Evolutionary conservation across 768 basidiomycete genomes (phyloP).

Genomic region (Suillus luteus): DNA sequence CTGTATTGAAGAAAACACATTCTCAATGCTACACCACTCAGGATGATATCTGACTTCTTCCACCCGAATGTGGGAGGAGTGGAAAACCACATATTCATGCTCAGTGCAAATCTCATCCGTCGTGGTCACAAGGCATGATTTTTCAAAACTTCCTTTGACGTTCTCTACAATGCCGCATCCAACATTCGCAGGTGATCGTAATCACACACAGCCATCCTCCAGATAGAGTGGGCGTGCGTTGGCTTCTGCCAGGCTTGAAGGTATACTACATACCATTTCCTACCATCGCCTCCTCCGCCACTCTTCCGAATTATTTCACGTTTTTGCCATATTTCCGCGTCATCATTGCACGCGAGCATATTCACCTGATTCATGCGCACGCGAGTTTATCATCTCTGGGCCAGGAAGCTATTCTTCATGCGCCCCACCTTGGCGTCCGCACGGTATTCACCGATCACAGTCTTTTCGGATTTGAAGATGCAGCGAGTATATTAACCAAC

Average conservation of each 20-base stretch:
- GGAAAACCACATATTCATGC: constrained; percentile 94
- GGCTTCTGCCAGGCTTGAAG: constrained; percentile 85
- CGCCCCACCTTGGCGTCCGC: constrained; percentile 82
- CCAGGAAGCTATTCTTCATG: constrained; percentile 90
- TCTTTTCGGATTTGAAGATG: constrained; percentile 95
- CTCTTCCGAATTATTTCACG: constrained; percentile 91
- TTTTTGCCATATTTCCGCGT: constrained; percentile 90
- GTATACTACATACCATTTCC: constrained; percentile 93
- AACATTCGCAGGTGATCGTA: constrained; percentile 71
- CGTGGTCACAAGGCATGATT: constrained; percentile 78
- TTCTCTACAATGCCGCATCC: not conserved
- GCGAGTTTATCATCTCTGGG: constrained; percentile 88
- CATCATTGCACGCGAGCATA: constrained; percentile 83
- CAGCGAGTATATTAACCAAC: constrained; percentile 96
- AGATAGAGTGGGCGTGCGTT: constrained; percentile 85
- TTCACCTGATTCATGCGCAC: constrained; percentile 89
- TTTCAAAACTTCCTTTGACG: not conserved
- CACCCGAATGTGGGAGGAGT: constrained; percentile 93
- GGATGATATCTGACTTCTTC: constrained; percentile 98
- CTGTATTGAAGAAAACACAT: not conserved
- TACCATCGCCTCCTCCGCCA: constrained; percentile 89
- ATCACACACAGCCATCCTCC: constrained; percentile 92
- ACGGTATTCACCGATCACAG: constrained; percentile 98
- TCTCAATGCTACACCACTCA: constrained; percentile 31
- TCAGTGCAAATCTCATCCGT: constrained; percentile 78